Evolutionary conservation across 371 early-diverging fungal genomes (phyloP).

Genomic region (Syncephalis plumigaleata): DNA sequence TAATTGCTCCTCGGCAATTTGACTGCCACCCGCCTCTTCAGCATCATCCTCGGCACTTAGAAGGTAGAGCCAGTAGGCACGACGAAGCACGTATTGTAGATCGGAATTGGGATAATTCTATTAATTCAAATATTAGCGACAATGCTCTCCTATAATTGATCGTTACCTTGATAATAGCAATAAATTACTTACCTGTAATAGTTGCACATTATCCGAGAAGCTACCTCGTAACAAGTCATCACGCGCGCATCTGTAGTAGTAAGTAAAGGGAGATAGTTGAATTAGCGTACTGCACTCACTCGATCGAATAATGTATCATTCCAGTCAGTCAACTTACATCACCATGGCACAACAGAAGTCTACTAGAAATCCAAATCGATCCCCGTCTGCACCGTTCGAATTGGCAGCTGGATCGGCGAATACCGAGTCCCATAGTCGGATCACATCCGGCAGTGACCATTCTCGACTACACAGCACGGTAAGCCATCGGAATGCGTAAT

Average conservation of each 20-base stretch:
- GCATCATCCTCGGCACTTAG: no score
- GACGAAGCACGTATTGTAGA: no score
- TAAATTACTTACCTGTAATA: slow-evolving; percentile 25
- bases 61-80: no score
- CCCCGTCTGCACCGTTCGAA: slow-evolving; percentile 13
- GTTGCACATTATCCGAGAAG: slow-evolving; percentile 42
- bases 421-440: slow-evolving; percentile 71
- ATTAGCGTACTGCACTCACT: no score
- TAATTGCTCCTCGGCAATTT: no score
- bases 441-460: slow-evolving; percentile 63
- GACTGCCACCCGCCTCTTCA: no score
- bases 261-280: no score
- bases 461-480: slow-evolving; percentile 70
- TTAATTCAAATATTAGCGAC: no score
- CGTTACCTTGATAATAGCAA: no score
- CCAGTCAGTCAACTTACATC: no score
- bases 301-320: no score
- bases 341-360: slow-evolving; percentile 67
- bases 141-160: slow-evolving; percentile 21
- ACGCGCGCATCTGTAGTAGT: slow-evolving; percentile 29
- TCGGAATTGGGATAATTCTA: no score
- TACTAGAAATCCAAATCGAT: slow-evolving; percentile 48
- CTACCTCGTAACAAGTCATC: slow-evolving; percentile 32
- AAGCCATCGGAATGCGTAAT: slow-evolving; percentile 74
- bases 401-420: slow-evolving; percentile 37